Percentiles rank a stretch among this genome's conserved stretches.
Evolutionary conservation across 352 stramenopile genomes (phyloP).

Genomic region (Globisporangium cystogenes): DNA sequence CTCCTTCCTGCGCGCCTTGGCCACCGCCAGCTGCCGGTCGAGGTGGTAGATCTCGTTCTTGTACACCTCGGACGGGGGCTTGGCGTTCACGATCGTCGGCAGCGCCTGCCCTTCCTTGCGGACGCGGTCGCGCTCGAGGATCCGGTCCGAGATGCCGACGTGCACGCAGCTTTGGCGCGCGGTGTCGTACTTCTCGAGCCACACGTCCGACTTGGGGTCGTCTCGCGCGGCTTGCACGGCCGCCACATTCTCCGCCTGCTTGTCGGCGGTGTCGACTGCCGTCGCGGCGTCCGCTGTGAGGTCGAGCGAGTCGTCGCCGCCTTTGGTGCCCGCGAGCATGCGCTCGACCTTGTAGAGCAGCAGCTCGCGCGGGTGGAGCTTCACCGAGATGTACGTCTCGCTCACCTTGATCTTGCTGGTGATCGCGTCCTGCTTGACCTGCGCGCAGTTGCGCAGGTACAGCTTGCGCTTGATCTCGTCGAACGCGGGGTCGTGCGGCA

Average conservation of each 20-base stretch:
- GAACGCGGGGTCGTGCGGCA: slow-evolving; percentile 68
- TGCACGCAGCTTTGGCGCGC: slow-evolving; percentile 66
- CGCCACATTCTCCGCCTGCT: neutral
- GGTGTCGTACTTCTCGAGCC: slow-evolving; percentile 41
- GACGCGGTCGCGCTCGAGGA: slow-evolving; percentile 45
- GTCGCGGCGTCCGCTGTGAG: slow-evolving; percentile 37
- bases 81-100: slow-evolving; percentile 35
- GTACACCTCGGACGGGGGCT: slow-evolving; percentile 48
- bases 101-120: slow-evolving; percentile 12
- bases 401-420: slow-evolving; percentile 69
- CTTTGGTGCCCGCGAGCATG: slow-evolving; percentile 33
- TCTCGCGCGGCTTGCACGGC: neutral
- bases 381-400: slow-evolving; percentile 69
- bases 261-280: slow-evolving; percentile 13
- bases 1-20: slow-evolving; percentile 41
- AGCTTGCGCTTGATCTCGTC: slow-evolving; percentile 86
- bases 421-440: slow-evolving; percentile 79
- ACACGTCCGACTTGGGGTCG: slow-evolving; percentile 13
- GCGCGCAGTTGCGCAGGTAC: slow-evolving; percentile 80
- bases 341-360: slow-evolving; percentile 69
- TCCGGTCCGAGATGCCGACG: slow-evolving; percentile 58
- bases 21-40: slow-evolving; percentile 34
- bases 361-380: slow-evolving; percentile 63
- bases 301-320: slow-evolving; percentile 30
- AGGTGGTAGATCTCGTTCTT: slow-evolving; percentile 64